A percentile compares a stretch with the other conserved stretches of the same genome.
Conservation (phyloP, 1,284 basidiomycete species). For the Pterulicium gracile region DNA sequence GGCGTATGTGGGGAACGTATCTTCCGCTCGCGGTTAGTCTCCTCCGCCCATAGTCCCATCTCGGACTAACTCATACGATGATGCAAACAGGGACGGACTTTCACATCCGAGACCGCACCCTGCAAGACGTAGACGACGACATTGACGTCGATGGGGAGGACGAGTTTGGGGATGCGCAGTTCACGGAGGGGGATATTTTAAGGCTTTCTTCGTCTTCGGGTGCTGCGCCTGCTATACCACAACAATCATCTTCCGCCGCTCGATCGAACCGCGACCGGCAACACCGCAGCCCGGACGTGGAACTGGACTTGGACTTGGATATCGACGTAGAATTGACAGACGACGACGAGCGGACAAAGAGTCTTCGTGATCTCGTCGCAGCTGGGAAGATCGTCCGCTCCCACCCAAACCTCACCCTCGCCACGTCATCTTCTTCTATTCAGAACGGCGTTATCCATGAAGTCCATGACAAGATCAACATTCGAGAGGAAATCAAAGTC, state of each 20-base stretch:
- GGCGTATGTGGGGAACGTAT: constrained; percentile 22
- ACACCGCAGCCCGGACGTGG: no score
- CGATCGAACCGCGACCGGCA: constrained; percentile 9
- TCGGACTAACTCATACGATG: constrained; percentile 3
- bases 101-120: constrained; percentile 39
- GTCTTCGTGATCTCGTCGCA: constrained; percentile 39
- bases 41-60: background rate
- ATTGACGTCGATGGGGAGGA: constrained; percentile 74
- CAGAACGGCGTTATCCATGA: no score
- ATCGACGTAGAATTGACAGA: constrained; percentile 30
- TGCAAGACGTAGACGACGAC: constrained; percentile 64
- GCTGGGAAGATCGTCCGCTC: constrained; percentile 29
- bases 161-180: constrained; percentile 61
- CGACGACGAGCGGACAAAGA: constrained; percentile 24
- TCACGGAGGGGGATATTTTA: constrained; percentile 61
- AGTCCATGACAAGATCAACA: no score
- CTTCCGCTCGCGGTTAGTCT: constrained; percentile 28
- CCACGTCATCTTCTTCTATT: no score
- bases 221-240: no score
- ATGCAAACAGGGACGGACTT: constrained; percentile 49
- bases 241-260: constrained; percentile 17
- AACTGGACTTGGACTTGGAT: background rate
- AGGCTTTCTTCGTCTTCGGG: no score
- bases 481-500: no score
- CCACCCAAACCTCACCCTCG: background rate